Conservation (phyloP, 1,284 basidiomycete genomes). For the Xanthoconium separans region DNA sequence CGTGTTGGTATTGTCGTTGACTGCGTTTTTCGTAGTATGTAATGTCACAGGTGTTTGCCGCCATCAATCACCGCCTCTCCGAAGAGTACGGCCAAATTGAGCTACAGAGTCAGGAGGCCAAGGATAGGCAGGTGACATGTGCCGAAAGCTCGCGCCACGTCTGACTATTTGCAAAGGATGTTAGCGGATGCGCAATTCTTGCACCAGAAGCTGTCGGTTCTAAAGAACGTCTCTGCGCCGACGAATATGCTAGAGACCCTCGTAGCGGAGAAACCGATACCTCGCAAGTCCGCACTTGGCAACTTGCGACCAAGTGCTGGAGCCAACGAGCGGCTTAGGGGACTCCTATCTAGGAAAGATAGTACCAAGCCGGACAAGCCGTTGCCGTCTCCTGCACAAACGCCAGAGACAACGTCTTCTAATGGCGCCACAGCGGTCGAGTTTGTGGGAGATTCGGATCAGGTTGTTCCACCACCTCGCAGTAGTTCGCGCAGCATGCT, state of each 20-base stretch:
- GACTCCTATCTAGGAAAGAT: conserved; percentile 31
- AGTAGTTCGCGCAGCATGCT: conserved; percentile 16
- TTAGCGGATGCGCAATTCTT: conserved; percentile 77
- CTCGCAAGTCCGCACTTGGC: conserved; percentile 32
- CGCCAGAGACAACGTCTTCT: conserved; percentile 17
- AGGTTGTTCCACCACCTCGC: conserved; percentile 19
- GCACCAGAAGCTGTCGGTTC: conserved; percentile 66
- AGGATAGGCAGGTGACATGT: conserved; percentile 61
- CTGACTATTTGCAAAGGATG: conserved; percentile 48
- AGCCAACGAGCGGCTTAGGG: conserved; percentile 35
- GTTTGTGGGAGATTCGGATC: conserved; percentile 13
- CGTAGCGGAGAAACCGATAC: conserved; percentile 68
- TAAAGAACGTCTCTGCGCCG: conserved; percentile 68
- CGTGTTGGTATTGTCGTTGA: conserved; percentile 5
- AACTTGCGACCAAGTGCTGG: conserved; percentile 24
- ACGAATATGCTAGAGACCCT: conserved; percentile 80
- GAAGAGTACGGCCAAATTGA: conserved; percentile 84
- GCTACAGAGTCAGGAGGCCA: conserved; percentile 77
- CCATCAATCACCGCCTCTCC: conserved; percentile 85
- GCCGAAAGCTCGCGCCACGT: background rate
- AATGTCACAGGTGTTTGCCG: conserved; percentile 88
- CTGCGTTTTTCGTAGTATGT: conserved; percentile 56
- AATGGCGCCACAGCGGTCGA: conserved; percentile 13
- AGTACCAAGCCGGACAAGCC: conserved; percentile 29
- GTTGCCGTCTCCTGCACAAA: conserved; percentile 28